phyloP scores from a whole-genome alignment of 352 stramenopile species.

The Globisporangium cederbergense region DNA sequence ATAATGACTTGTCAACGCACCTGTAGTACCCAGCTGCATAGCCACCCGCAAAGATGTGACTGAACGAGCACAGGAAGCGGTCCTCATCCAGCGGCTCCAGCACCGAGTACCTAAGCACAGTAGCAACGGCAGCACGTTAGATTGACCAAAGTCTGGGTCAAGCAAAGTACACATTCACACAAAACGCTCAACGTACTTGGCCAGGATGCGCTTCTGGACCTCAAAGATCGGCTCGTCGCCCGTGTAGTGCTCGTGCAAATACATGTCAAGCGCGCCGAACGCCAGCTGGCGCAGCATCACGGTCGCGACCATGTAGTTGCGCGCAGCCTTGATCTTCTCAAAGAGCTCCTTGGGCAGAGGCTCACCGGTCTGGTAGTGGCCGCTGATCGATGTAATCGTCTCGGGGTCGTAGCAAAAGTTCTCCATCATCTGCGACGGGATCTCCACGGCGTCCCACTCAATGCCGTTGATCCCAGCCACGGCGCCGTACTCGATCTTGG shows the following conservation, averaged over 20 bases:
- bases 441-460: conserved; percentile 98
- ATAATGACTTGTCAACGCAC: conserved; percentile 35
- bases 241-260: conserved; percentile 75
- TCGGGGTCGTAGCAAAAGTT: conserved; percentile 98
- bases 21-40: conserved; percentile 98
- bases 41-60: conserved; percentile 97
- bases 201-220: conserved; percentile 89
- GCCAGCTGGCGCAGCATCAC: conserved; percentile 94
- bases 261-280: conserved; percentile 91
- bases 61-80: conserved; percentile 97
- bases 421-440: conserved; percentile 99
- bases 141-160: background rate
- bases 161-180: background rate
- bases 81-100: conserved; percentile 92
- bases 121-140: background rate
- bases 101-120: conserved; percentile 60
- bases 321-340: conserved; percentile 93
- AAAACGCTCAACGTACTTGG: conserved; percentile 45
- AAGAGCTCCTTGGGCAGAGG: conserved; percentile 93
- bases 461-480: conserved; percentile 97
- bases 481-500: conserved; percentile 92
- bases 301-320: conserved; percentile 95
- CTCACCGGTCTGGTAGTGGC: conserved; percentile 85
- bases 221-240: conserved; percentile 90
- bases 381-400: conserved; percentile 78